Percentiles rank a stretch among this genome's conserved stretches.
Conservation (phyloP, 331 rosid genomes). For the Malus hybrid region DNA sequence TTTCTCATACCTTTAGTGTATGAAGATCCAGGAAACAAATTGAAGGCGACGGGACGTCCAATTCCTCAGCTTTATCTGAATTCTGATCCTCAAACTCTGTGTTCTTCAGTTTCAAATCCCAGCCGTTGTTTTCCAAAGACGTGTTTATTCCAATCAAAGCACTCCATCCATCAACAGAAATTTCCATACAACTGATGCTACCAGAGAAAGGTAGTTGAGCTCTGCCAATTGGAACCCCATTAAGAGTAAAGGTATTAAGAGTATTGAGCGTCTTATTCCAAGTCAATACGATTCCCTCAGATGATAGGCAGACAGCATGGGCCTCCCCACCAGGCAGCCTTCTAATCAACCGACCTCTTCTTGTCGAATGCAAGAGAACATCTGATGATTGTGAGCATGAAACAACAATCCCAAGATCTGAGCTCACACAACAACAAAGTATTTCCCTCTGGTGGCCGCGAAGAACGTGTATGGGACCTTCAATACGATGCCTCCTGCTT, state of each 20-base stretch:
- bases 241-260: slow-evolving; percentile 73
- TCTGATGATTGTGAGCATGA: slow-evolving; percentile 77
- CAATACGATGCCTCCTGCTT: slow-evolving; percentile 58
- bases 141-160: slow-evolving; percentile 76
- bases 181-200: slow-evolving; percentile 79
- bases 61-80: slow-evolving; percentile 33
- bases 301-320: slow-evolving; percentile 69
- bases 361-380: slow-evolving; percentile 78
- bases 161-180: slow-evolving; percentile 73
- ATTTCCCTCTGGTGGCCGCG: slow-evolving; percentile 84
- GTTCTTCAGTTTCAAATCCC: slow-evolving; percentile 44
- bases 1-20: slow-evolving; percentile 65
- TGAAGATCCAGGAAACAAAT: slow-evolving; percentile 86
- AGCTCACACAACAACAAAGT: slow-evolving; percentile 78
- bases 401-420: slow-evolving; percentile 86
- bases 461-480: slow-evolving; percentile 87
- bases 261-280: slow-evolving; percentile 66
- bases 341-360: slow-evolving; percentile 75
- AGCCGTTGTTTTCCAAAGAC: slow-evolving; percentile 32
- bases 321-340: slow-evolving; percentile 80
- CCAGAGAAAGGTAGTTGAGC: slow-evolving; percentile 49
- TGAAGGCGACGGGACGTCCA: slow-evolving; percentile 66
- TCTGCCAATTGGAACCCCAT: slow-evolving; percentile 64
- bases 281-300: slow-evolving; percentile 73
- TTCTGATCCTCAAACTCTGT: slow-evolving; percentile 23